phyloP scores from a whole-genome alignment of 164 flowering plant species.

The Liriodendron chinense region DNA sequence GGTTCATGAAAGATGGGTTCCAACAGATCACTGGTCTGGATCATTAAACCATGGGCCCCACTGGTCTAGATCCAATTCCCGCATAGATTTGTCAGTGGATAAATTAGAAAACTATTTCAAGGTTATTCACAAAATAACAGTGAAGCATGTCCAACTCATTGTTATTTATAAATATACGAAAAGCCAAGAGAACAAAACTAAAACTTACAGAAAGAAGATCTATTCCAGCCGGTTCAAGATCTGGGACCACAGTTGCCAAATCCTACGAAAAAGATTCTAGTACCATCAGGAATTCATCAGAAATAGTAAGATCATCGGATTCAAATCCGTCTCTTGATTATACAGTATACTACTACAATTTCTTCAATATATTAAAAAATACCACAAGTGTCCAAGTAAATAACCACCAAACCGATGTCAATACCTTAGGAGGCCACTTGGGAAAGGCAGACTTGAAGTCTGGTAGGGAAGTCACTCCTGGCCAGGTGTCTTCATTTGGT shows the following conservation, averaged over 20 bases:
- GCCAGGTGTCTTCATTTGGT: constrained; percentile 91
- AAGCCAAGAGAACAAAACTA: not conserved
- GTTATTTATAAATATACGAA: not conserved
- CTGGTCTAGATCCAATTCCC: not conserved
- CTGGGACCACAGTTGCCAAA: constrained; percentile 61
- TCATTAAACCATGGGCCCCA: not conserved
- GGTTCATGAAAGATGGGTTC: not conserved
- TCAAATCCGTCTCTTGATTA: not conserved
- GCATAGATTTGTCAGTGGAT: not conserved
- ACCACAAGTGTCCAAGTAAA: not conserved
- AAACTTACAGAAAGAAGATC: constrained; percentile 87
- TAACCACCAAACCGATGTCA: not conserved
- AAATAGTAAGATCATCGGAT: not conserved
- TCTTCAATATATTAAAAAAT: not conserved
- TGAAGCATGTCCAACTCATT: not conserved
- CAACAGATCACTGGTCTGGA: not conserved
- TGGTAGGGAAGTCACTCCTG: constrained; percentile 88
- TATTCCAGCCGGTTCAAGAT: constrained; percentile 73
- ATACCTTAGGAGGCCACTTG: constrained; percentile 84
- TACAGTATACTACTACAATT: not conserved
- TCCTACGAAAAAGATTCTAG: constrained; percentile 41
- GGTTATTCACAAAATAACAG: not conserved
- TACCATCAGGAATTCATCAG: not conserved
- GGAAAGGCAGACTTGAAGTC: constrained; percentile 89
- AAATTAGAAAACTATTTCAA: not conserved